Percentiles rank a stretch among this genome's conserved stretches.
Evolutionary conservation across 495 filamentous ascomycete species (phyloP).

Genomic region (Staphylotrichum longicolle): DNA sequence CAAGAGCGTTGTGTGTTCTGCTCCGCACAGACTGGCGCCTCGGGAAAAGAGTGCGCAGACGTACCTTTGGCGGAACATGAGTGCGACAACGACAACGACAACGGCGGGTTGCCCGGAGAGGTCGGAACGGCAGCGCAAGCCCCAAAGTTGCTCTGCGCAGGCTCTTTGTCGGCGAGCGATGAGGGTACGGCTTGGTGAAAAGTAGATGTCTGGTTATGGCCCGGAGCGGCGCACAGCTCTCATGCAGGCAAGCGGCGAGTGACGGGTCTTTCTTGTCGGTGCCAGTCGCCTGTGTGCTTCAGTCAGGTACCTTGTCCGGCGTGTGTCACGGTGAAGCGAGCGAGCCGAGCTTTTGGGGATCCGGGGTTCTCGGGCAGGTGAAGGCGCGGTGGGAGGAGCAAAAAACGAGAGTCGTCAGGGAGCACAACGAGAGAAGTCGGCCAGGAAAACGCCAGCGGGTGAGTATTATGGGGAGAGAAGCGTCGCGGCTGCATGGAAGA

Average conservation of each 20-base stretch:
- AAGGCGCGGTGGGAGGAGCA: not conserved
- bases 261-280: not conserved
- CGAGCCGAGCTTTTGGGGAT: not conserved
- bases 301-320: too few relatives aligned
- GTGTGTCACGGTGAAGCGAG: slow-evolving; percentile 10
- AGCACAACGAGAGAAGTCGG: slow-evolving; percentile 15
- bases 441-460: slow-evolving; percentile 3
- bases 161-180: slow-evolving; percentile 1
- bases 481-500: not conserved
- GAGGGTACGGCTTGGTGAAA: not conserved
- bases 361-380: not conserved
- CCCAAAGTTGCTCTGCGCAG: not conserved
- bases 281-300: too few relatives aligned
- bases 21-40: not conserved
- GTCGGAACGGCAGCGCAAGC: slow-evolving; percentile 9
- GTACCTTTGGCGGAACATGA: slow-evolving; percentile 44
- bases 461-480: not conserved
- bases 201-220: not conserved
- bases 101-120: slow-evolving; percentile 19
- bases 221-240: not conserved
- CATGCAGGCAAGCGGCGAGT: slow-evolving; percentile 11
- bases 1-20: too few relatives aligned
- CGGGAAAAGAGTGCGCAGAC: slow-evolving; percentile 13
- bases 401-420: slow-evolving; percentile 17
- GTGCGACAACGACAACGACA: slow-evolving; percentile 16